phyloP scores from a whole-genome alignment of 2,329 filamentous ascomycete genomes.

The Alternaria brassicicola region DNA sequence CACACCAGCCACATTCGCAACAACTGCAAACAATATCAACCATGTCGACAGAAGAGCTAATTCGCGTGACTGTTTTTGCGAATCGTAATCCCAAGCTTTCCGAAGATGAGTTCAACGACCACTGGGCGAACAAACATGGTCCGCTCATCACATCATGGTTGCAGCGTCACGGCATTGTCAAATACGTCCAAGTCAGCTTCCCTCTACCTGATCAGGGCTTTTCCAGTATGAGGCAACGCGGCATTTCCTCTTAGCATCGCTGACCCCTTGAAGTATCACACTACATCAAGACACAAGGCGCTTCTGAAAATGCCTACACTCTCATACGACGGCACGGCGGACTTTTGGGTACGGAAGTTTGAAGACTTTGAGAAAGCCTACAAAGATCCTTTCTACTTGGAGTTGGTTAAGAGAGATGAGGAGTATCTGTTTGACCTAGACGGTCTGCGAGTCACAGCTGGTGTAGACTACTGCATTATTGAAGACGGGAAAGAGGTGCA shows the following conservation, averaged over 20 bases:
- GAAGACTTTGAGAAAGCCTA: constrained; percentile 35
- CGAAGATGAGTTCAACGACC: constrained; percentile 31
- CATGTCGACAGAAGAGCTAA: constrained; percentile 5
- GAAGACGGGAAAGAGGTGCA: background rate
- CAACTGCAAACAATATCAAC: background rate
- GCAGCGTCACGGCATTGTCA: constrained; percentile 27
- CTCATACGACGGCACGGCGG: constrained; percentile 31
- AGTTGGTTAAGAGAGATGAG: constrained; percentile 30
- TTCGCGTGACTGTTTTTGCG: constrained; percentile 31
- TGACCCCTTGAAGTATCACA: constrained; percentile 25
- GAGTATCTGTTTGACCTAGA: constrained; percentile 28
- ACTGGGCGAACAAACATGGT: constrained; percentile 34
- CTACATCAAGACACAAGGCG: constrained; percentile 22
- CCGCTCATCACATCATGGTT: constrained; percentile 30
- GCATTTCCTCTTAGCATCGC: background rate
- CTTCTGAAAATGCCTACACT: constrained; percentile 21
- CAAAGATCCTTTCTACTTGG: constrained; percentile 27
- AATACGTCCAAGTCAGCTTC: constrained; percentile 30
- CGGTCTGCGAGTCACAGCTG: background rate
- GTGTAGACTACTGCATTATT: background rate
- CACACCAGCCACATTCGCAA: background rate
- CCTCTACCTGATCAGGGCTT: background rate
- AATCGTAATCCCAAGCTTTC: constrained; percentile 28
- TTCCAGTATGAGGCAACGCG: background rate
- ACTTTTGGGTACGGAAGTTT: constrained; percentile 34